Evolutionary conservation across 495 filamentous ascomycete genomes (phyloP), one percentile per base, ranked within the genome.

Genomic region (Polyplosphaeria fusca): DNA sequence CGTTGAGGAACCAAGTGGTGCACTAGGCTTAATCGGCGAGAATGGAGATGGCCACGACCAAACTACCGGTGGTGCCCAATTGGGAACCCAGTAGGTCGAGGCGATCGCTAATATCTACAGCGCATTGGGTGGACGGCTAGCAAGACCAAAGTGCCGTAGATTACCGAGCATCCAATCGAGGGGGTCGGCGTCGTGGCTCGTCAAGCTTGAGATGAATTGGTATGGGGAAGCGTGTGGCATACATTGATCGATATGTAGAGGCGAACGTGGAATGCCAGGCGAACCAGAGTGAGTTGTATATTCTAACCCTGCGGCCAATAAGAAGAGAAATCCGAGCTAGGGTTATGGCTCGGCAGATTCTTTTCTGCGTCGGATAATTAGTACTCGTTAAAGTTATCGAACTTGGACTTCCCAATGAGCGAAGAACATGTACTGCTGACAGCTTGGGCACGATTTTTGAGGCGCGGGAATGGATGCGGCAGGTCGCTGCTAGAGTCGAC

Each of bases 381-480:
- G n/a, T 25, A n/a, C 9, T 47, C 26, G 25, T 47, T 45, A 47
- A 47, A n/a, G 5, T 47, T 47, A 27, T 27, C 44, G 44, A 47
- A 41, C n/a, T 37, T 37, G 7, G 7, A 37, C 7, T 37, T 19
- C 4, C 22, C 38, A 16, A 14, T 19, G 16, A 9, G 5, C 40
- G n/a, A 20, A 16, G 5, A 4, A 16, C n/a, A n/a, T n/a, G n/a
- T n/a, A n/a, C n/a, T n/a, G n/a, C n/a, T n/a, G n/a, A n/a, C n/a
- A n/a, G n/a, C n/a, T n/a, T n/a, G n/a, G n/a, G n/a, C n/a, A n/a
- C n/a, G n/a, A n/a, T n/a, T n/a, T n/a, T n/a, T n/a, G n/a, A n/a
- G n/a, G n/a, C n/a, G n/a, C n/a, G n/a, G n/a, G n/a, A n/a, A n/a
- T n/a, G n/a, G n/a, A n/a, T n/a, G n/a, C n/a, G n/a, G n/a, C n/a